Conservation (phyloP, 2,329 filamentous ascomycete species). For the Fusarium pseudograminearum region DNA sequence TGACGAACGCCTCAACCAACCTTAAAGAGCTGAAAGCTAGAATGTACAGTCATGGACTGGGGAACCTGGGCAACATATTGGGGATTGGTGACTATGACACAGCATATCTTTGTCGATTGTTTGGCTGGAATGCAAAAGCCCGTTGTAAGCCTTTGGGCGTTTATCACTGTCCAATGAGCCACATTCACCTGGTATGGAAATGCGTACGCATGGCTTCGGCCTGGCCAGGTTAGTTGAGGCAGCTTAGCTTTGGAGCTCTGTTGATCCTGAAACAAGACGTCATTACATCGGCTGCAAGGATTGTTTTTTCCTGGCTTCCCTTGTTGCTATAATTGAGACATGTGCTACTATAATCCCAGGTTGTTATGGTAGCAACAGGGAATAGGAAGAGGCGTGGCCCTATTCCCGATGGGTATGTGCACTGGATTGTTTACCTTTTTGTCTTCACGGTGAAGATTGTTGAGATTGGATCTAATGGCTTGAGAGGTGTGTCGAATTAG, state of each 20-base stretch:
- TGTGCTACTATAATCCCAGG: conserved; percentile 31
- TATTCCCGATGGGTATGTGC: conserved; percentile 7
- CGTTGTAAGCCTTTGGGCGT: conserved; percentile 15
- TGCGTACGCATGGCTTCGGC: background rate
- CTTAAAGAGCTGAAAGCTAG: conserved; percentile 2
- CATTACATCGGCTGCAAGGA: conserved; percentile 30
- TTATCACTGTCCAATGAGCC: conserved; percentile 20
- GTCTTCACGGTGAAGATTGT: background rate
- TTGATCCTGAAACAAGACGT: conserved; percentile 42
- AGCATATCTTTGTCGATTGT: conserved; percentile 5
- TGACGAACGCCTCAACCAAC: conserved; percentile 22
- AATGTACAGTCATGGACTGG: conserved; percentile 17
- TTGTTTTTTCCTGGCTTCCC: background rate
- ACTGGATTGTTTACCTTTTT: background rate
- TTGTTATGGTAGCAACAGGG: conserved; percentile 34
- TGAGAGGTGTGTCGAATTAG: background rate
- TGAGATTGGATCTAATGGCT: background rate
- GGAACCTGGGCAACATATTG: conserved; percentile 35
- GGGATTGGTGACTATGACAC: conserved; percentile 2
- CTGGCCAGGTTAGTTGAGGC: conserved; percentile 28
- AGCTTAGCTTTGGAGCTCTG: conserved; percentile 17
- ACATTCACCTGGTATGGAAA: conserved; percentile 25
- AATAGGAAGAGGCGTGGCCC: conserved; percentile 4
- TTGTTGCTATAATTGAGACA: conserved; percentile 18
- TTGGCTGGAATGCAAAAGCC: conserved; percentile 30